These are phyloP conservation scores for Euphorbia schlechtendalii DNA, from an alignment of 441 rosid species.

Conservation along the genomic window DNA sequence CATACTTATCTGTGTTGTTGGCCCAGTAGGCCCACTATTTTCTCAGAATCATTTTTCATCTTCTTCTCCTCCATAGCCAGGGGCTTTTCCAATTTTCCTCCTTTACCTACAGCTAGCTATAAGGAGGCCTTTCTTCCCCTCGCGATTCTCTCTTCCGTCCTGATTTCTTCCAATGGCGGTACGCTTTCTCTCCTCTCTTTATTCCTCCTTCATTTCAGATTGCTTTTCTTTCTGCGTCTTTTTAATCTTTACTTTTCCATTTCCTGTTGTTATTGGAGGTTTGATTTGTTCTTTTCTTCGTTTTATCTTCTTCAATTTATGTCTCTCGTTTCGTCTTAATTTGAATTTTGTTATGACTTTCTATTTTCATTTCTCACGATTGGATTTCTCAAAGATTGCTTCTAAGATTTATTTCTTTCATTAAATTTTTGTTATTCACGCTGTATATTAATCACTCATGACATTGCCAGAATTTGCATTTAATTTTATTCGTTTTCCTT, in stretches of 20 bases:
- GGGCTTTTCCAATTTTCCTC: not conserved
- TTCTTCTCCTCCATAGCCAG: not conserved
- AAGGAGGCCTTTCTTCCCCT: not conserved
- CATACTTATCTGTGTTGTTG: not conserved
- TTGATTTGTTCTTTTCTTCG: not conserved
- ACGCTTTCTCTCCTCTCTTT: not conserved
- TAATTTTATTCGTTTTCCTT: not conserved
- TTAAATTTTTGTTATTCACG: not conserved
- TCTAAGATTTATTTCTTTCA: not conserved
- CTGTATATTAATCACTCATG: not conserved
- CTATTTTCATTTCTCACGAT: no score
- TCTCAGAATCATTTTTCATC: not conserved
- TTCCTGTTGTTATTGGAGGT: not conserved
- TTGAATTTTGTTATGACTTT: not conserved
- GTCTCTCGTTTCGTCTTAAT: not conserved
- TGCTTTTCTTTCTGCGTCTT: no score
- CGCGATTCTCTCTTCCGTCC: not conserved
- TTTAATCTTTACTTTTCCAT: no score
- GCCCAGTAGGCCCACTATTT: slow-evolving; percentile 12
- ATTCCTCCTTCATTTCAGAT: not conserved
- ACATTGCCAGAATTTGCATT: not conserved
- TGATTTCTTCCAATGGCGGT: slow-evolving; percentile 12
- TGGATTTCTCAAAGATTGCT: not conserved
- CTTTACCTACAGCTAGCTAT: not conserved
- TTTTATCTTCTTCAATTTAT: not conserved